Percentiles rank a stretch among this genome's conserved stretches.
phyloP scores from a whole-genome alignment of 1,139 yeast species.

The Scheffersomyces stambukii region DNA sequence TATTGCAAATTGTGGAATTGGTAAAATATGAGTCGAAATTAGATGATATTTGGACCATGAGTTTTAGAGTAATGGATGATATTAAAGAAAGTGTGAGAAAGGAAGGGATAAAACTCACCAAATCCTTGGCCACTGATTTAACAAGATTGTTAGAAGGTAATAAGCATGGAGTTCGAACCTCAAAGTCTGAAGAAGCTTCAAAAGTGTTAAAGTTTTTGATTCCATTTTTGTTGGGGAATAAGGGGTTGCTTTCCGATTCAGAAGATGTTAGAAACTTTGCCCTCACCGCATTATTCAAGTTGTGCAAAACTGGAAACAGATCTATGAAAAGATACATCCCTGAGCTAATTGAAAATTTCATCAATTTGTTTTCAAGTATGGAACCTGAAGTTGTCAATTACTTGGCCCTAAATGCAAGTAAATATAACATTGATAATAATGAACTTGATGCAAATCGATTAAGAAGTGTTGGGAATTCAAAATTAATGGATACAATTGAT shows the following conservation, averaged over 20 bases:
- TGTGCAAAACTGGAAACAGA: conserved; percentile 59
- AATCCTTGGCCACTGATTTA: conserved; percentile 60
- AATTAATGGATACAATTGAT: conserved; percentile 87
- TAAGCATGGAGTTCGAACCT: too few species aligned
- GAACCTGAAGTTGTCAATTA: conserved; percentile 92
- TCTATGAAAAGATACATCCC: conserved; percentile 69
- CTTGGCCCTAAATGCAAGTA: conserved; percentile 81
- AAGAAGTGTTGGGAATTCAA: conserved; percentile 73
- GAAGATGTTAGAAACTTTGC: conserved; percentile 82
- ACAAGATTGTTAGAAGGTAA: conserved; percentile 50
- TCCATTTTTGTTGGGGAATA: conserved; percentile 76
- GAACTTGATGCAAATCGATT: conserved; percentile 77
- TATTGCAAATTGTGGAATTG: conserved; percentile 58
- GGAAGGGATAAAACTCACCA: conserved; percentile 70
- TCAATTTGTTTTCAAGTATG: conserved; percentile 72
- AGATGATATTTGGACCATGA: conserved; percentile 80
- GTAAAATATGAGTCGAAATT: conserved; percentile 50
- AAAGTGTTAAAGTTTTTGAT: conserved; percentile 56
- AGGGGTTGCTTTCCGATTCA: conserved; percentile 80
- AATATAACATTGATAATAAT: conserved; percentile 67
- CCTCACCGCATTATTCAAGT: conserved; percentile 62
- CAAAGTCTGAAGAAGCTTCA: conserved; percentile 13
- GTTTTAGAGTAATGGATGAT: conserved; percentile 89
- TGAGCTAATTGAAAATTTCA: conserved; percentile 61
- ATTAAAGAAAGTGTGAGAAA: conserved; percentile 89